phyloP scores from a whole-genome alignment of 129 eudicot genomes.

The Escallonia rubra region DNA sequence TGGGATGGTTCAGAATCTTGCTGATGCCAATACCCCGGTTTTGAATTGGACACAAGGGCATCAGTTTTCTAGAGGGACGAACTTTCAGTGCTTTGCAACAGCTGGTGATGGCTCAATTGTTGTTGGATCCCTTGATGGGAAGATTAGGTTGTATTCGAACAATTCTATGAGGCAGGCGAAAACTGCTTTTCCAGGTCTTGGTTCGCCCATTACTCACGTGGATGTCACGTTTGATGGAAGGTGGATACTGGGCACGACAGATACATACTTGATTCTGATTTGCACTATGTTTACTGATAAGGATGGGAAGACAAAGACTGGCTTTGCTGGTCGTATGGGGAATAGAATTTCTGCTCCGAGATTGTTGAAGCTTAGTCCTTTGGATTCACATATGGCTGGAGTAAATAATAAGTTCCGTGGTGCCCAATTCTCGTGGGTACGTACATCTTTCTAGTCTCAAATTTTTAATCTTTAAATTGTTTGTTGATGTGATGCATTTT shows the following conservation, averaged over 20 bases:
- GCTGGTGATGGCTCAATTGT: conserved; percentile 98
- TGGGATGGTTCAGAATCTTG: conserved; percentile 90
- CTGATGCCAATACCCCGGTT: conserved; percentile 69
- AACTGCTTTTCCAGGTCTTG: conserved; percentile 97
- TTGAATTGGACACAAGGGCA: conserved; percentile 97
- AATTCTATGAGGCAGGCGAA: conserved; percentile 92
- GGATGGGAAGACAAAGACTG: conserved; percentile 89
- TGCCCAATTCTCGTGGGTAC: conserved; percentile 97
- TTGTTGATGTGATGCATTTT: background rate
- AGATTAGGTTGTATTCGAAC: conserved; percentile 75
- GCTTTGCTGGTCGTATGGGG: conserved; percentile 95
- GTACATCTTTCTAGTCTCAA: conserved; percentile 10
- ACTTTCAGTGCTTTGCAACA: conserved; percentile 93
- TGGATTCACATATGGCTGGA: conserved; percentile 94
- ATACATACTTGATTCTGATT: conserved; percentile 83
- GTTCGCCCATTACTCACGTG: conserved; percentile 89
- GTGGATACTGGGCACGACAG: conserved; percentile 96
- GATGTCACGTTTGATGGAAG: conserved; percentile 98
- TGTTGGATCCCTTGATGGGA: conserved; percentile 97
- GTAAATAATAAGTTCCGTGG: conserved; percentile 73
- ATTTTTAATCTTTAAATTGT: conserved; percentile 1
- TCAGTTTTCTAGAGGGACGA: conserved; percentile 92
- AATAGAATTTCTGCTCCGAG: conserved; percentile 82
- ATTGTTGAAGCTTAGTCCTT: conserved; percentile 76
- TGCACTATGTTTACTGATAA: conserved; percentile 85